Evolutionary conservation across 441 rosid species (phyloP), one percentile per base, ranked within the genome.

Genomic region (Eruca vesicaria): DNA sequence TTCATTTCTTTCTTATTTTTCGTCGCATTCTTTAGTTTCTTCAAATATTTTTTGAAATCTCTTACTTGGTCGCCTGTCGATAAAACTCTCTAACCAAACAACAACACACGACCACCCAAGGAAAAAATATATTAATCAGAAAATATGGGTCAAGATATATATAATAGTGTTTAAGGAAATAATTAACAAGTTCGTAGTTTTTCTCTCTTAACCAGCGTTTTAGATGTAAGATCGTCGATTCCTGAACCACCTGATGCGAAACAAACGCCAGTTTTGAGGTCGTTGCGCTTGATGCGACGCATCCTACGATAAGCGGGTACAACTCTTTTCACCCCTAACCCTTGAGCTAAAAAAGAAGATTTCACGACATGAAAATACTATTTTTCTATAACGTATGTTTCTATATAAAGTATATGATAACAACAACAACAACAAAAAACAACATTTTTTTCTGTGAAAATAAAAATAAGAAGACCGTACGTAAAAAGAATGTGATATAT

Each of bases 241-340:
- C 82, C 82, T 36, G 82, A 79, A 68, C 82, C 82, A 48, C 82
- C 82, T n/a, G 82, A 79, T 66, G 97, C 98, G 63, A 94, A 94
- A 75, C 85, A 81, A 15, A 90, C 94, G 2, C 98, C 98, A 0
- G 96, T 90, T 70, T 66, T 6, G 4, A 90, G 96, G 55, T 94
- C 96, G 14, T 75, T 15, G 10, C 80, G 68, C 50, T 19, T 29
- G 21, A 90, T 41, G 2, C 69, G 59, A 71, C 72, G 60, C 67
- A 85, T 70, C 62, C 82, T 89, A 69, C 89, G 64, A 77, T 88
- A 92, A 28, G 97, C 86, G 2, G 97, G 97, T 43, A 94, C 65
- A 0, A 52, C 16, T 7, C 69, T 82, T 78, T 90, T 92, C 10
- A 94, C 78, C 68, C 88, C 97, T 18, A 92, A 43, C 67, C 81